Evolutionary conservation across 441 rosid species (phyloP), one percentile per base, ranked within the genome.

Genomic region (Aleurites moluccanus): DNA sequence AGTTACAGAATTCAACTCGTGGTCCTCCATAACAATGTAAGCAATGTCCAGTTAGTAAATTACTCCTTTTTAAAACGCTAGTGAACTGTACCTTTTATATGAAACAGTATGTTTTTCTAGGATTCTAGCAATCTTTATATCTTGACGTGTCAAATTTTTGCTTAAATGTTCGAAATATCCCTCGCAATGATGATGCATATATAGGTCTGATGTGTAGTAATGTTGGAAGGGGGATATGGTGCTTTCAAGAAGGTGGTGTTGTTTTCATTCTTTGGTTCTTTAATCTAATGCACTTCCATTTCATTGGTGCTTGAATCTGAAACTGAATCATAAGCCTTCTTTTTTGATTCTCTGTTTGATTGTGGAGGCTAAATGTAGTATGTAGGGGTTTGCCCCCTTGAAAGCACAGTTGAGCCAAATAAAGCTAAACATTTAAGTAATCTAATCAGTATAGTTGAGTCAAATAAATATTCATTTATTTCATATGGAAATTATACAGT

Each of bases 1-100:
- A 76, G 42, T 33, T 70, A 53, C 88, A 76, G 75, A 86, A 83
- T 63, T 73, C 76, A 55, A 82, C 80, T 30, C 60, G 73, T 35
- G 73, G 73, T 67, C 72, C 75, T 59, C 61, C 75, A 16, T 75
- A 67, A 52, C 35, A 49, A 67, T 66, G 69, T 73, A 63, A 28
- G 74, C 45, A 30, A 25, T 64, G 50, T 49, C 63, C 33, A 35
- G 2, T 23, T 23, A 21, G 38, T 28, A 11, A 71, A 25, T 13
- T 60, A 52, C 23, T 56, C 71, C 59, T 7, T 52, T 74, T 79
- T 65, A 74, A 76, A 82, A 71, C 67, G 28, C 55, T 65, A 62
- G 45, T 53, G 25, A 66, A 21, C 16, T 45, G 49, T 73, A 66
- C 66, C 28, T 70, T 56, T 20, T 66, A 33, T 68, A 18, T 59